Conservation (phyloP, 805 yeast genomes). For the Alloascoidea hylecoeti region DNA sequence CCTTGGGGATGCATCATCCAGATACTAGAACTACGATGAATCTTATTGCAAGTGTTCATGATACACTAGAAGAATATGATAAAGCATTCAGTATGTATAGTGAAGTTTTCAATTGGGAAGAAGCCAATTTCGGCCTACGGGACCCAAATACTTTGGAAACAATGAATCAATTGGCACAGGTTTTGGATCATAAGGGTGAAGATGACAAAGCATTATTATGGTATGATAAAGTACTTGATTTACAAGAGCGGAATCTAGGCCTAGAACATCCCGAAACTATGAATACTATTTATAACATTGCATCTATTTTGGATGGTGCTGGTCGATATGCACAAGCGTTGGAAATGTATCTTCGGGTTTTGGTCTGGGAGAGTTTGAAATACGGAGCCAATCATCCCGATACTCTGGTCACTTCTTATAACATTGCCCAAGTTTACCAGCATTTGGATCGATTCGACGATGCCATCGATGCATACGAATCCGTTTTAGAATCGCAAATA, state of each 20-base stretch:
- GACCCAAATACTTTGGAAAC: not conserved
- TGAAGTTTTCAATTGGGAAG: not conserved
- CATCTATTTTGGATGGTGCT: not conserved
- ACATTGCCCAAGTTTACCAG: not conserved
- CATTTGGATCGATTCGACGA: not conserved
- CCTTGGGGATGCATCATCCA: not conserved
- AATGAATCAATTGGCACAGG: not conserved
- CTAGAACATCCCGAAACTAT: not conserved
- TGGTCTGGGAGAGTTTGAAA: not conserved
- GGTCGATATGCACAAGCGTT: not conserved
- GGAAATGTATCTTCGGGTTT: not conserved
- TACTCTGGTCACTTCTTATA: not conserved
- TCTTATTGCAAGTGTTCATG: not conserved
- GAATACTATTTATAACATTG: not conserved
- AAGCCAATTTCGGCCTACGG: not conserved
- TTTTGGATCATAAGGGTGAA: not conserved
- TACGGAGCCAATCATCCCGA: not conserved
- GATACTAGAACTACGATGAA: not conserved
- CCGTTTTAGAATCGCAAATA: not conserved
- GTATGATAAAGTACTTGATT: not conserved
- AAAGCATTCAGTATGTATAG: not conserved
- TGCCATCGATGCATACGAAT: not conserved
- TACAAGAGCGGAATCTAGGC: not conserved
- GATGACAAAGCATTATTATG: not conserved
- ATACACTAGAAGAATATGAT: not conserved